Evolutionary conservation across 2,329 filamentous ascomycete genomes (phyloP).

Genomic region (Dothistroma pini): DNA sequence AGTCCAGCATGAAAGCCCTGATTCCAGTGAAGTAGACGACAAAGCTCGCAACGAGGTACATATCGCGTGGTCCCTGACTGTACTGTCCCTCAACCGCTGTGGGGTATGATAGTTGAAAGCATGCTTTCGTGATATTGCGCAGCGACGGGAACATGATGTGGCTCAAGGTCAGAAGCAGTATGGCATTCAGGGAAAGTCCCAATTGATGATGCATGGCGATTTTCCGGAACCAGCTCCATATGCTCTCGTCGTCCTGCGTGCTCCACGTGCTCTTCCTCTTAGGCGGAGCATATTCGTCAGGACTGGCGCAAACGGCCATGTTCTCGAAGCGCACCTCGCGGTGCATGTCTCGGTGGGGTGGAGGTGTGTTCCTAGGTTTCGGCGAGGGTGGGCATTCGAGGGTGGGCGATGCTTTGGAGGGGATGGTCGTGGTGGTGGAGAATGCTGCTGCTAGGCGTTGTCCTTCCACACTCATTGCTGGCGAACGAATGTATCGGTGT

Average conservation of each 20-base stretch:
- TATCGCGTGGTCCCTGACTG: constrained; percentile 73
- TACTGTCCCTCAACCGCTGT: constrained; percentile 55
- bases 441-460: neutral
- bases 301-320: constrained; percentile 27
- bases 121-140: constrained; percentile 74
- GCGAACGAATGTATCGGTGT: constrained; percentile 1
- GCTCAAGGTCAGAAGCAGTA: constrained; percentile 76
- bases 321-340: constrained; percentile 20
- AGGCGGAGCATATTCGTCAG: constrained; percentile 17
- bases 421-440: constrained; percentile 10
- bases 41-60: constrained; percentile 71
- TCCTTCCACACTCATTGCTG: neutral
- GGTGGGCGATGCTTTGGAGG: constrained; percentile 9
- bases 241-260: constrained; percentile 28
- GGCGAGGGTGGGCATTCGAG: constrained; percentile 11
- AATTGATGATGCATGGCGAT: constrained; percentile 43
- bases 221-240: constrained; percentile 33
- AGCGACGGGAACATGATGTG: constrained; percentile 80
- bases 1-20: constrained; percentile 81
- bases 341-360: constrained; percentile 18
- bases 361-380: constrained; percentile 17
- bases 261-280: constrained; percentile 20
- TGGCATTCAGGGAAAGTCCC: constrained; percentile 75
- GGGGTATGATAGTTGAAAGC: constrained; percentile 80
- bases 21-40: constrained; percentile 83